Evolutionary conservation across 352 stramenopile species (phyloP), one percentile per base, ranked within the genome.

Genomic region (Phytophthora pluvialis): DNA sequence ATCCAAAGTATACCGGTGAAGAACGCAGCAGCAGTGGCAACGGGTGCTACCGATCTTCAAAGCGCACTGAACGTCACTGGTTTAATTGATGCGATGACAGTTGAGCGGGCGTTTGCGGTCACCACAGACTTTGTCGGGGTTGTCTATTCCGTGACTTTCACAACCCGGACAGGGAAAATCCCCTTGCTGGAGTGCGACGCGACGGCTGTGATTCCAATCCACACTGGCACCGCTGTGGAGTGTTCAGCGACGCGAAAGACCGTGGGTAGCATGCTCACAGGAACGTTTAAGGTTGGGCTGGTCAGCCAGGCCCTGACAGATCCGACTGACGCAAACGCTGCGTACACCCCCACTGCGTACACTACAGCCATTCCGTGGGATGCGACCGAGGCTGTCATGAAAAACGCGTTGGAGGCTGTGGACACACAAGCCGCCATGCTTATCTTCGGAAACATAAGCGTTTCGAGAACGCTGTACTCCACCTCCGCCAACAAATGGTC

Each of bases 401-500:
- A 97, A 32, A 75, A 39, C 0, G 60, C 54, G 0, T 58, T 95
- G 10, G 69, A 90, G 64, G 52, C 13, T 1, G 70, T 94, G 15
- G 48, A 63, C 75, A 29, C 38, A 32, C 36, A 49, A 25, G 63
- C 29, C 13, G 48, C 45, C 0, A 7, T 75, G 89, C 18, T 88
- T 33, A 81, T 95, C 5, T 98, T 97, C 75, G 94, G 96, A 2
- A 75, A 71, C 2, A 86, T 99, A 2, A 69, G 36, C 4, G 93
- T 99, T 0, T 79, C 72, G 16, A 80, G 96, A 10, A 73, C 70
- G 0, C 75, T 87, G 31, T 98, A 90, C 64, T 85, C 86, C 28
- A 71, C 89, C 6, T 82, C 89, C 6, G 78, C 59, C 2, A 82
- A 84, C 53, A 91, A 97, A 46, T 99, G 95, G 94, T 97, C 89